These are phyloP conservation scores for Aspergillus chevalieri DNA, from an alignment of 2,329 filamentous ascomycete species.

Conservation along the genomic window DNA sequence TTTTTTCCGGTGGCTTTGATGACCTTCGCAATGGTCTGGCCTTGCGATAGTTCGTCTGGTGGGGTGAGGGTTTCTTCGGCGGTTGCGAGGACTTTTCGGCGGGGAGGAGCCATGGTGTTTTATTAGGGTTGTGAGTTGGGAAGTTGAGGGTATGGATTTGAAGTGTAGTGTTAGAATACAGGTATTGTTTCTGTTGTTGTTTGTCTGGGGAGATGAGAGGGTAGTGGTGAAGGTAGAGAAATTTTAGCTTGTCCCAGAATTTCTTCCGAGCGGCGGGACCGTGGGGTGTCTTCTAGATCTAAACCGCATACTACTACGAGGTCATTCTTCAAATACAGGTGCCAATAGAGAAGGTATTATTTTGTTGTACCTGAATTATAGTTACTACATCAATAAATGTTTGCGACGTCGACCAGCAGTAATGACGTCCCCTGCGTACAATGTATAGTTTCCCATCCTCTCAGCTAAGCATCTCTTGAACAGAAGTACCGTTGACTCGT, in stretches of 20 bases:
- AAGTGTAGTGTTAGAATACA: neutral
- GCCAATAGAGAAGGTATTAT: too few species aligned
- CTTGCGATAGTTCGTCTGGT: constrained; percentile 48
- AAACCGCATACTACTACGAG: too few species aligned
- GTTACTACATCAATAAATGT: too few species aligned
- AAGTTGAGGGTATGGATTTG: neutral
- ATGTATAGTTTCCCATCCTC: too few species aligned
- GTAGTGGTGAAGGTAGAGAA: neutral
- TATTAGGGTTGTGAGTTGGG: neutral
- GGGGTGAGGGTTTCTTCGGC: constrained; percentile 64
- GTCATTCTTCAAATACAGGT: too few species aligned
- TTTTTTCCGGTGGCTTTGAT: constrained; percentile 82
- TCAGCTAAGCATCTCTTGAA: too few species aligned
- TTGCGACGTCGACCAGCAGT: too few species aligned
- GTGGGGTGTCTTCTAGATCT: too few species aligned
- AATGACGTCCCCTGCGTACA: too few species aligned
- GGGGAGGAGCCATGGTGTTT: constrained; percentile 61
- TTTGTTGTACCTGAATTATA: too few species aligned
- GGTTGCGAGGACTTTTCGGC: constrained; percentile 70
- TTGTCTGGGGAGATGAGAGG: neutral
- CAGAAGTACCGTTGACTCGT: too few species aligned
- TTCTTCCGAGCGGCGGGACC: neutral
- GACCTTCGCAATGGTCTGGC: constrained; percentile 66
- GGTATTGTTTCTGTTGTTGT: too few species aligned
- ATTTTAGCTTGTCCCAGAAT: neutral